Evolutionary conservation across 768 basidiomycete species (phyloP).

Genomic region (Kwoniella sp.): DNA sequence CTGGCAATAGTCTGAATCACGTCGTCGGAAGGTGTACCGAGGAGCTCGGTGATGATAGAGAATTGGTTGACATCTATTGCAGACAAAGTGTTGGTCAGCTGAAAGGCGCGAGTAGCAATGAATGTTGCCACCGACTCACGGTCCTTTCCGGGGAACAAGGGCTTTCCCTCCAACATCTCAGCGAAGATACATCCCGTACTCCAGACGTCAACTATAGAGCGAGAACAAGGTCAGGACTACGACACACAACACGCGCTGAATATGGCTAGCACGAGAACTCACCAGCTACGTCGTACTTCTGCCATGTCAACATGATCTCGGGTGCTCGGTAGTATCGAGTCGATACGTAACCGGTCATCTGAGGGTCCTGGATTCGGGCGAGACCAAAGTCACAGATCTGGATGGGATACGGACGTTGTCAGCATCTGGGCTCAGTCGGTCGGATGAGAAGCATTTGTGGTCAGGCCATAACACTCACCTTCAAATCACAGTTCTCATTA

Average conservation of each 20-base stretch:
- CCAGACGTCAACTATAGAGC: slow-evolving; percentile 83
- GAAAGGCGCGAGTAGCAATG: not conserved
- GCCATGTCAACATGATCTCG: slow-evolving; percentile 99
- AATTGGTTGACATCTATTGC: slow-evolving; percentile 94
- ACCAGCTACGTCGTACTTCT: slow-evolving; percentile 96
- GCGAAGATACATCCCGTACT: slow-evolving; percentile 99
- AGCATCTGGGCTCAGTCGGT: not conserved
- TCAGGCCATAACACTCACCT: slow-evolving; percentile 63
- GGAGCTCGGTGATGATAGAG: slow-evolving; percentile 96
- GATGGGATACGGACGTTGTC: not conserved
- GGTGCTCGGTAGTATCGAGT: slow-evolving; percentile 98
- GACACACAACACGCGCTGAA: not conserved
- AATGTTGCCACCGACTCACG: slow-evolving; percentile 65
- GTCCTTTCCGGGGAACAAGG: slow-evolving; percentile 98
- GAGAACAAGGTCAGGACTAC: not conserved
- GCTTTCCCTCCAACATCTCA: slow-evolving; percentile 99
- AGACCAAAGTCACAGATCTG: slow-evolving; percentile 99
- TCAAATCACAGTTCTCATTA: slow-evolving; percentile 99
- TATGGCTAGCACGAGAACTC: slow-evolving; percentile 24
- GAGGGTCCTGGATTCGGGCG: slow-evolving; percentile 97
- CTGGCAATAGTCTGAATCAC: slow-evolving; percentile 98
- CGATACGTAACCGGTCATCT: slow-evolving; percentile 99
- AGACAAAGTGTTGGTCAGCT: slow-evolving; percentile 1
- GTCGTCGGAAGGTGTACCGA: slow-evolving; percentile 99
- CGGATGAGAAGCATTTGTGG: too few relatives aligned